These are phyloP conservation scores for Scopulariopsis brevicaulis DNA, from an alignment of 2,329 filamentous ascomycete species.

Conservation along the genomic window DNA sequence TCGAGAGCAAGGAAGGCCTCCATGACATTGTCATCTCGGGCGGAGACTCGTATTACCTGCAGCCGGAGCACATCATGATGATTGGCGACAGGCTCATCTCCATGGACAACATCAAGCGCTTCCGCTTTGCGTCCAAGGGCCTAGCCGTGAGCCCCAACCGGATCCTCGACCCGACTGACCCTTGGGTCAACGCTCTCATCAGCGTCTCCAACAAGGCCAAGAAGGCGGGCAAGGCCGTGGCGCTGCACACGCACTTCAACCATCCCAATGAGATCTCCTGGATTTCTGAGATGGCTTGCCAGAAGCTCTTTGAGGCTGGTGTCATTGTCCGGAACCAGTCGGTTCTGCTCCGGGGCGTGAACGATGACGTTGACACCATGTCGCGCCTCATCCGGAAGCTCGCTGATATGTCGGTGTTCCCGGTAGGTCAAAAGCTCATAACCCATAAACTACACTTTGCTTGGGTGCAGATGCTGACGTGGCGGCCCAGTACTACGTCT, in stretches of 20 bases:
- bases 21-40: conserved; percentile 52
- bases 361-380: conserved; percentile 43
- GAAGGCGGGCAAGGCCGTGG: conserved; percentile 44
- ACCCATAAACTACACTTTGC: not conserved
- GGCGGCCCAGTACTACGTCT: conserved; percentile 47
- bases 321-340: conserved; percentile 37
- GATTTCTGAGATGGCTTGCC: conserved; percentile 40
- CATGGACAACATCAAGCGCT: conserved; percentile 45
- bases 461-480: not conserved
- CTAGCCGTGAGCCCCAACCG: conserved; percentile 46
- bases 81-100: conserved; percentile 44
- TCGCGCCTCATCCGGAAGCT: conserved; percentile 37
- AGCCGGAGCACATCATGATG: conserved; percentile 34
- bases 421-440: conserved; percentile 24
- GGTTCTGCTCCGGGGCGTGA: conserved; percentile 47
- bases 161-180: conserved; percentile 37
- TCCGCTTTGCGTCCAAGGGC: conserved; percentile 52
- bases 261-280: conserved; percentile 51
- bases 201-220: conserved; percentile 37
- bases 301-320: conserved; percentile 31
- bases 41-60: conserved; percentile 48
- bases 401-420: conserved; percentile 43
- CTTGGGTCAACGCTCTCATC: conserved; percentile 41
- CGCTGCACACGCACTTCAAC: conserved; percentile 56
- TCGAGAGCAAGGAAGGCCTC: conserved; percentile 34